These are phyloP conservation scores for Lentinula raphanica DNA, from an alignment of 768 basidiomycete genomes.

Conservation along the genomic window DNA sequence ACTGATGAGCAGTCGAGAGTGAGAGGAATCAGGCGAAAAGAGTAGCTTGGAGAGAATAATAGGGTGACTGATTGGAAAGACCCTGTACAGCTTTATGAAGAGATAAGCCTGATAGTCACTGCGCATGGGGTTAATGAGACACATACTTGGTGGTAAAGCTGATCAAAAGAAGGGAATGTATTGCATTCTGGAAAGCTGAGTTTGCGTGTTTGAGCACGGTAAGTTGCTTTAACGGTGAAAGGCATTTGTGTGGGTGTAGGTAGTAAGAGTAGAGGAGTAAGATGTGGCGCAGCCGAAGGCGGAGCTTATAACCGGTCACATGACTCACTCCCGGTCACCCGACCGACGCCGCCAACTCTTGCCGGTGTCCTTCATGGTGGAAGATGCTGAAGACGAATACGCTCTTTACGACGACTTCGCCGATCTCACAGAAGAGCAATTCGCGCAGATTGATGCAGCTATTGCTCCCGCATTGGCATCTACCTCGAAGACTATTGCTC, in stretches of 20 bases:
- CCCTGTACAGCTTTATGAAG: conserved; percentile 53
- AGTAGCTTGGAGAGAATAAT: conserved; percentile 65
- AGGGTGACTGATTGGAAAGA: conserved; percentile 57
- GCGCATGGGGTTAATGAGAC: background rate
- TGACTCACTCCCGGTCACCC: background rate
- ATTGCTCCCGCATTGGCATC: conserved; percentile 9
- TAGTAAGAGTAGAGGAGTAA: background rate
- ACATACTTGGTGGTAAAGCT: conserved; percentile 58
- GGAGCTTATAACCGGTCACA: conserved; percentile 13
- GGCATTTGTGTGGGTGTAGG: background rate
- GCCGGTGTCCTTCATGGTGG: too few relatives aligned
- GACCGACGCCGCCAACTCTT: too few relatives aligned
- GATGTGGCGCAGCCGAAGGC: conserved; percentile 1
- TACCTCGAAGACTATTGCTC: conserved; percentile 21
- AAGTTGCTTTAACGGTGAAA: conserved; percentile 78
- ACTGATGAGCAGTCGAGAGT: conserved; percentile 55
- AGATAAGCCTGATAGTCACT: conserved; percentile 20
- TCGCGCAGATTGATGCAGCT: conserved; percentile 43
- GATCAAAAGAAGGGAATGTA: conserved; percentile 57
- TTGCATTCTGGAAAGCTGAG: conserved; percentile 47
- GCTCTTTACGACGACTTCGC: conserved; percentile 44
- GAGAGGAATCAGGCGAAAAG: conserved; percentile 58
- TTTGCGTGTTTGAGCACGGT: conserved; percentile 63
- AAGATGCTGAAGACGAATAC: conserved; percentile 31
- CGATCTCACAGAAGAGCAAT: conserved; percentile 54